Base-by-base conservation (phyloP, 2,329 filamentous ascomycete species). In the Alternaria brassicae region DNA sequence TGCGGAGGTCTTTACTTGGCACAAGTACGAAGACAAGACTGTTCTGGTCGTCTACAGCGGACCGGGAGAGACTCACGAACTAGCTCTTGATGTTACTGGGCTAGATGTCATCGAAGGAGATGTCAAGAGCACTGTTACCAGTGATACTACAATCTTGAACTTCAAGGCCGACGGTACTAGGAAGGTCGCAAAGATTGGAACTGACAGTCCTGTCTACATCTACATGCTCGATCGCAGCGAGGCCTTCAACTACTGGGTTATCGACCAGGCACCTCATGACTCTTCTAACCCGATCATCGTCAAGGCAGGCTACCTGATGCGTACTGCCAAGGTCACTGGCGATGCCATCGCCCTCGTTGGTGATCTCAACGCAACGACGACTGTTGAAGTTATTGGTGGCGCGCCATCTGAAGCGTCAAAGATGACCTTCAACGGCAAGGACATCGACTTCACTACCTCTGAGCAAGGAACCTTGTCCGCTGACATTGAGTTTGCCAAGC, bases 351-450 rank as follows among this genome's bases (percentile, higher is more conserved):
- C 84, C 12, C 74, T 94, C 3, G 85, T 84, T 4, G 91, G 89
- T 3, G 91, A 95, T 68, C 82, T 93, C 62, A 93, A 94, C 66
- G 76, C 82, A 0, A 92, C 90, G 0, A 88, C 88, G 0, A 70
- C 84, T 0, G 76, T 94, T 13, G 89, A 93, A 63, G 81, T 94
- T 21, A 85, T 92, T 30, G 88, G 89, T 3, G 88, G 81, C 3
- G 83, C 85, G 0, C 83, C 86, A 0, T 72, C 78, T 0, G 74
- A 71, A 1, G 79, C 85, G 1, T 82, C 83, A n/a, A 81, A 80
- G 9, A 78, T 91, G n/a, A 82, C 81, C 9, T 89, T 89, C 80
- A 91, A 91, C 68, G 84, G 84, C 49, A 71, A 84, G 28, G 66
- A 71, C 0, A 49, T 80, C 7, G 30, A 66, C 0, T 79, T 83